Percentiles rank a stretch among this genome's conserved stretches.
Conservation (phyloP, 1,284 basidiomycete genomes). For the Austroboletus rostrupii region DNA sequence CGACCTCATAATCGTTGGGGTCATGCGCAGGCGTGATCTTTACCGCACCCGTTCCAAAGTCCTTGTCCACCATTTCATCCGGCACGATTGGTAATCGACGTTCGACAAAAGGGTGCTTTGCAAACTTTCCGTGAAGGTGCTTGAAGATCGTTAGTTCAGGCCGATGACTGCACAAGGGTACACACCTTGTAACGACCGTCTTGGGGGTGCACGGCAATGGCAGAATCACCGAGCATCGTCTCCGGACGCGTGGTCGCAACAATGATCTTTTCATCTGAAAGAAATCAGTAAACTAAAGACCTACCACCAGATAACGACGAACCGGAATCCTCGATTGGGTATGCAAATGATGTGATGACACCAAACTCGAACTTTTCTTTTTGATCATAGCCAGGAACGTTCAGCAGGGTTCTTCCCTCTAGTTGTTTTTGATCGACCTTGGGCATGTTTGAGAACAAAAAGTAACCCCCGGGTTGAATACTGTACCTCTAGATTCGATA, state of each 20-base stretch:
- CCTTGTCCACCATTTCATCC: slow-evolving; percentile 91
- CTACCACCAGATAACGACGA: slow-evolving; percentile 12
- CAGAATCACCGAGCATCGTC: slow-evolving; percentile 98
- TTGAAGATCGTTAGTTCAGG: slow-evolving; percentile 17
- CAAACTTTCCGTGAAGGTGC: slow-evolving; percentile 94
- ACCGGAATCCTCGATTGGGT: slow-evolving; percentile 85
- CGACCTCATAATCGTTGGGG: slow-evolving; percentile 96
- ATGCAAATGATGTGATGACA: slow-evolving; percentile 93
- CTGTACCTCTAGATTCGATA: slow-evolving; percentile 89
- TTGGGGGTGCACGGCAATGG: slow-evolving; percentile 94
- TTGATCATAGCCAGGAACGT: slow-evolving; percentile 89
- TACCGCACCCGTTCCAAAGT: slow-evolving; percentile 97
- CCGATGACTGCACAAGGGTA: neutral
- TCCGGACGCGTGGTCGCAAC: slow-evolving; percentile 98
- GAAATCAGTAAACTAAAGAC: neutral
- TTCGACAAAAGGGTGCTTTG: slow-evolving; percentile 85
- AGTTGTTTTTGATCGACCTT: slow-evolving; percentile 93
- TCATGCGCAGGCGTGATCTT: slow-evolving; percentile 99
- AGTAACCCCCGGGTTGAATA: neutral
- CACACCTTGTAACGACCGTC: slow-evolving; percentile 81
- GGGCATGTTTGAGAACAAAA: neutral
- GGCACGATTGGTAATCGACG: slow-evolving; percentile 88
- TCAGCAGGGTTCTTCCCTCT: slow-evolving; percentile 83
- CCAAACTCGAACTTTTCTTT: slow-evolving; percentile 98
- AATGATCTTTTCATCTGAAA: slow-evolving; percentile 82